phyloP scores from a whole-genome alignment of 2,329 filamentous ascomycete genomes.

The Phialocephala sp. region DNA sequence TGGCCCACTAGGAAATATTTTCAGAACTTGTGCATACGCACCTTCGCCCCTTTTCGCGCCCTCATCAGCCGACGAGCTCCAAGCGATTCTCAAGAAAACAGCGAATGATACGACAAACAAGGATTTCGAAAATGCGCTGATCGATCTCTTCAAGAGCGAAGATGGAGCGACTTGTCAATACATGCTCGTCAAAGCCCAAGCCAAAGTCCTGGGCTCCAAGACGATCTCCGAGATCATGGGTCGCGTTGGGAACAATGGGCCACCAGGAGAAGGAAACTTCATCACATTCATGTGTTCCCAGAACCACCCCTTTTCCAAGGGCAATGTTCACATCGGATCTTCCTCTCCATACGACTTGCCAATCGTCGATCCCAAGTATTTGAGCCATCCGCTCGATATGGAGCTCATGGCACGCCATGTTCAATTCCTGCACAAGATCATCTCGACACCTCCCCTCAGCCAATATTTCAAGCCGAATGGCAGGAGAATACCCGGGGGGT shows the following conservation, averaged over 20 bases:
- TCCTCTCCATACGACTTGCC: background rate
- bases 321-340: slow-evolving; percentile 7
- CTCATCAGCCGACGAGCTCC: background rate
- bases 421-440: slow-evolving; percentile 5
- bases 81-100: background rate
- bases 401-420: slow-evolving; percentile 5
- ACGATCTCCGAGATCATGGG: background rate
- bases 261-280: background rate
- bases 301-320: slow-evolving; percentile 10
- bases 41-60: slow-evolving; percentile 5
- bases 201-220: background rate
- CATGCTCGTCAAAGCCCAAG: background rate
- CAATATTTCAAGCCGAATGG: slow-evolving; percentile 3
- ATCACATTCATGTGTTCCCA: background rate
- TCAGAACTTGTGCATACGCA: slow-evolving; percentile 1
- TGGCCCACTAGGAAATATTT: slow-evolving; percentile 5
- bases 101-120: background rate
- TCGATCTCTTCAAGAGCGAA: slow-evolving; percentile 6
- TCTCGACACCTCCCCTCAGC: background rate
- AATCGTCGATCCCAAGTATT: slow-evolving; percentile 10
- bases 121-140: slow-evolving; percentile 2
- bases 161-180: slow-evolving; percentile 5
- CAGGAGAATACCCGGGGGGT: background rate
- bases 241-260: background rate
- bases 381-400: slow-evolving; percentile 12